These are phyloP conservation scores for Halophytophthora polymorphica DNA, from an alignment of 352 stramenopile genomes.

Conservation along the genomic window DNA sequence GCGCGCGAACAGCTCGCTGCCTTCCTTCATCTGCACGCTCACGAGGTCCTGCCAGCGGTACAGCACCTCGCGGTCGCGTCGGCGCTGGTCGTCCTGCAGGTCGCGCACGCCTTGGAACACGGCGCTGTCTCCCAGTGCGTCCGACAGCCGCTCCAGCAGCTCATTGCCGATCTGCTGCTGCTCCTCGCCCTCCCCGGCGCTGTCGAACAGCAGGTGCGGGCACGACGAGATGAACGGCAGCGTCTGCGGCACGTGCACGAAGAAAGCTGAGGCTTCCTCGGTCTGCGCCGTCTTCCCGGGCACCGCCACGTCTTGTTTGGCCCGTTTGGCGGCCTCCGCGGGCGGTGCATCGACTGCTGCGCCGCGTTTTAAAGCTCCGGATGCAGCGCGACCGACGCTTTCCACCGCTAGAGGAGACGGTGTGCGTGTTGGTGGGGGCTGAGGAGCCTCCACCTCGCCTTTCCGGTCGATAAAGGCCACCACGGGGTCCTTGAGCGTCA, in stretches of 20 bases:
- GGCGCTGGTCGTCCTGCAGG: conserved; percentile 53
- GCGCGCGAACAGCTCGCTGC: conserved; percentile 58
- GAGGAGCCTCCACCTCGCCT: conserved; percentile 29
- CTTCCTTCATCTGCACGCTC: conserved; percentile 82
- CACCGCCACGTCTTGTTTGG: conserved; percentile 15
- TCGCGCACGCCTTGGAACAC: conserved; percentile 71
- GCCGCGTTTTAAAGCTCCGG: conserved; percentile 14
- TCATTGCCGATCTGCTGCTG: conserved; percentile 46
- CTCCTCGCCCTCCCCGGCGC: conserved; percentile 21
- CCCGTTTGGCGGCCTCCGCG: conserved; percentile 23
- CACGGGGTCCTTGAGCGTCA: conserved; percentile 35
- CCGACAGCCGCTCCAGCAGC: conserved; percentile 55
- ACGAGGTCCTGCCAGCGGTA: conserved; percentile 81
- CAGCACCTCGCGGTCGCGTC: conserved; percentile 64
- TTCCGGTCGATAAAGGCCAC: conserved; percentile 73
- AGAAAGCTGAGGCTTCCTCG: conserved; percentile 31
- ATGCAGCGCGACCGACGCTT: conserved; percentile 15
- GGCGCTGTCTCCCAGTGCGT: conserved; percentile 55
- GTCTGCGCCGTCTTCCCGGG: conserved; percentile 3
- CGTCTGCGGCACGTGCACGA: conserved; percentile 47
- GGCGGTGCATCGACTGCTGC: conserved; percentile 13
- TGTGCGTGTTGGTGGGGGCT: conserved; percentile 2
- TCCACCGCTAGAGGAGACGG: conserved; percentile 31
- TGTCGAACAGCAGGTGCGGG: conserved; percentile 70
- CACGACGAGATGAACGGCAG: conserved; percentile 55